phyloP scores from a whole-genome alignment of 2,329 filamentous ascomycete genomes.

The Dothideomycetidae sp. region DNA sequence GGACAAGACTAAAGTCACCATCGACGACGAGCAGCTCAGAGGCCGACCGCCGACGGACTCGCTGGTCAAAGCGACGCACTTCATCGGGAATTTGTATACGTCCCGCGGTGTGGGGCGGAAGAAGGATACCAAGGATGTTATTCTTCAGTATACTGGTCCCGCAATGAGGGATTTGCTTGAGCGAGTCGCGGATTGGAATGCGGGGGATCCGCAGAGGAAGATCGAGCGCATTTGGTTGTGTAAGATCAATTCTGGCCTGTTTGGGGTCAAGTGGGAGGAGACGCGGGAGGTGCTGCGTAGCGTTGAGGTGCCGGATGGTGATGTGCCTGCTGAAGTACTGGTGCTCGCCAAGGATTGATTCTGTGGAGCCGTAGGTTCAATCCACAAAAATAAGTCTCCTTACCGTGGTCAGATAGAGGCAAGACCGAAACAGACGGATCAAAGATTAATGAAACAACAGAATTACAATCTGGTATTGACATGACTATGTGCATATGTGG shows the following conservation, averaged over 20 bases:
- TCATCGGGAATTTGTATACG: slow-evolving; percentile 47
- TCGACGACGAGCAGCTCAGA: too few relatives aligned
- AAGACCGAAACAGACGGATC: too few relatives aligned
- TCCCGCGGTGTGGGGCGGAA: slow-evolving; percentile 34
- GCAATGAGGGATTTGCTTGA: slow-evolving; percentile 36
- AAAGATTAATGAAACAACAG: background rate
- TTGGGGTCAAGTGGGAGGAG: slow-evolving; percentile 40
- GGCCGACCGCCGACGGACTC: background rate
- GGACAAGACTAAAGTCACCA: slow-evolving; percentile 16
- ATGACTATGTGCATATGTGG: background rate
- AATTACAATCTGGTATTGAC: background rate
- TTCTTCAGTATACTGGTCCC: slow-evolving; percentile 35
- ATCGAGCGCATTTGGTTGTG: slow-evolving; percentile 33
- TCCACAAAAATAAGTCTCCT: too few relatives aligned
- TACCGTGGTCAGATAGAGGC: too few relatives aligned
- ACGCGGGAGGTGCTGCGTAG: slow-evolving; percentile 32
- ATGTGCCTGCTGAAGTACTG: slow-evolving; percentile 4
- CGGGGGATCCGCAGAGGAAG: slow-evolving; percentile 13
- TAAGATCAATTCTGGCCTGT: slow-evolving; percentile 44
- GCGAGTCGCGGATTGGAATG: slow-evolving; percentile 25
- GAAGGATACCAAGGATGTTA: slow-evolving; percentile 29
- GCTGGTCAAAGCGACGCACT: slow-evolving; percentile 24
- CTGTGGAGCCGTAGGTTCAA: too few relatives aligned
- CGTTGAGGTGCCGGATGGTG: slow-evolving; percentile 19
- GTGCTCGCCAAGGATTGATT: too few relatives aligned